Conservation (phyloP, 495 filamentous ascomycete genomes). For the Podospora comata region DNA sequence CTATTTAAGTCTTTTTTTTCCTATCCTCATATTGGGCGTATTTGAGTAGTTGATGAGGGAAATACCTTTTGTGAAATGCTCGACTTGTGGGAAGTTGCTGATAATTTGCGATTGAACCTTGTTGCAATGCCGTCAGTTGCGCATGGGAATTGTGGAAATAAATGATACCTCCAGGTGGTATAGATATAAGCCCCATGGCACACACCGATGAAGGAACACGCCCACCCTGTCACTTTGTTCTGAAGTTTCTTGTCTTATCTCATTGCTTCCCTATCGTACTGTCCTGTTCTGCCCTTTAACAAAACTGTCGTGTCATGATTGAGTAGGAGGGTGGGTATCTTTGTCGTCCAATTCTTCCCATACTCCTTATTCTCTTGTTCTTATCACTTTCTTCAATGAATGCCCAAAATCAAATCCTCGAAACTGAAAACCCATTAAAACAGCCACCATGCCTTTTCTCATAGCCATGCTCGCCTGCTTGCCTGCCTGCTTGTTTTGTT, state of each 20-base stretch:
- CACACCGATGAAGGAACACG: too few relatives aligned
- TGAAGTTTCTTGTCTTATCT: conserved; percentile 1
- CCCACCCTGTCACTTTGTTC: conserved; percentile 2
- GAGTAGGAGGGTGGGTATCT: not conserved
- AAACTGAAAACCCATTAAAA: not conserved
- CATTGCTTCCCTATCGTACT: conserved; percentile 4
- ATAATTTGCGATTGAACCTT: too few relatives aligned
- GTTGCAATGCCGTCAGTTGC: too few relatives aligned
- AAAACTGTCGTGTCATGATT: not conserved
- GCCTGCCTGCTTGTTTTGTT: conserved; percentile 1
- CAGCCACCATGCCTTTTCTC: not conserved
- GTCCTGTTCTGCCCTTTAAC: not conserved
- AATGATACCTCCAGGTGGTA: too few relatives aligned
- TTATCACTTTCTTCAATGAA: conserved; percentile 14
- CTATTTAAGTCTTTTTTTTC: not conserved
- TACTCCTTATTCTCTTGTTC: conserved; percentile 6
- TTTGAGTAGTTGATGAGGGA: not conserved
- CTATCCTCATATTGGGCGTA: not conserved
- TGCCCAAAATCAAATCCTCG: not conserved
- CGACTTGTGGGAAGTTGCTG: too few relatives aligned
- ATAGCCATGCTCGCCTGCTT: not conserved
- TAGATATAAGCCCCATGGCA: too few relatives aligned
- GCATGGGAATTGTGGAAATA: too few relatives aligned
- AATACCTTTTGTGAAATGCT: not conserved
- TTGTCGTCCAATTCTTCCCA: not conserved